A percentile compares a stretch with the other conserved stretches of the same genome.
phyloP scores from a whole-genome alignment of 257 asterid genomes.

The Nicotiana noctiflora region DNA sequence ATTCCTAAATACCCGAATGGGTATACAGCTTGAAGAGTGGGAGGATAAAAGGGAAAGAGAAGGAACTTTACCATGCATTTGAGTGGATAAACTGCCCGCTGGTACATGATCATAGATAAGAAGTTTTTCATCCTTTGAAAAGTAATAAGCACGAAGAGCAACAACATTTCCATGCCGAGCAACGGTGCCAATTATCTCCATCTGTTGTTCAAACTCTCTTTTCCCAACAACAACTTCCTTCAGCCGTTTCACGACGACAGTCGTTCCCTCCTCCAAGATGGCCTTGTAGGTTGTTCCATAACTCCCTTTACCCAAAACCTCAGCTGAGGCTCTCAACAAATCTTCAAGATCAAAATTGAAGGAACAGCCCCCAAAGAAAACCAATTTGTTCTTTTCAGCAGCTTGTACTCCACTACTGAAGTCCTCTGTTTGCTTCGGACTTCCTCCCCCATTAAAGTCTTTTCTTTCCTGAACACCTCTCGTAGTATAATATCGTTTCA shows the following conservation, averaged over 20 bases:
- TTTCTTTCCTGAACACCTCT: constrained; percentile 26
- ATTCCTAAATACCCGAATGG: not conserved
- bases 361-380: constrained; percentile 43
- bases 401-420: constrained; percentile 57
- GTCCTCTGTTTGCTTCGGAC: constrained; percentile 38
- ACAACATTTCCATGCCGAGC: constrained; percentile 47
- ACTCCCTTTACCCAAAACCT: constrained; percentile 67
- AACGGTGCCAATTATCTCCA: constrained; percentile 44
- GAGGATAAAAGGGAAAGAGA: not conserved
- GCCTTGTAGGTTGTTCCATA: constrained; percentile 66
- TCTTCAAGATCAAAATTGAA: constrained; percentile 61
- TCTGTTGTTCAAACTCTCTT: constrained; percentile 62
- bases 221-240: constrained; percentile 47
- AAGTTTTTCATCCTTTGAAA: constrained; percentile 66
- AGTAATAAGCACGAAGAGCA: constrained; percentile 59
- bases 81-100: constrained; percentile 52
- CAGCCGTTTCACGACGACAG: constrained; percentile 60
- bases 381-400: constrained; percentile 54
- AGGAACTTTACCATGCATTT: constrained; percentile 43
- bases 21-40: not conserved
- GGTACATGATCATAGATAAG: constrained; percentile 42
- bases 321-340: constrained; percentile 71
- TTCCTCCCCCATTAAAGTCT: constrained; percentile 15
- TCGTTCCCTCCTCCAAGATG: constrained; percentile 55
- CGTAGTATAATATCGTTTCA: constrained; percentile 26